phyloP scores from a whole-genome alignment of 257 asterid species.

The Paraleonurus japonicus region DNA sequence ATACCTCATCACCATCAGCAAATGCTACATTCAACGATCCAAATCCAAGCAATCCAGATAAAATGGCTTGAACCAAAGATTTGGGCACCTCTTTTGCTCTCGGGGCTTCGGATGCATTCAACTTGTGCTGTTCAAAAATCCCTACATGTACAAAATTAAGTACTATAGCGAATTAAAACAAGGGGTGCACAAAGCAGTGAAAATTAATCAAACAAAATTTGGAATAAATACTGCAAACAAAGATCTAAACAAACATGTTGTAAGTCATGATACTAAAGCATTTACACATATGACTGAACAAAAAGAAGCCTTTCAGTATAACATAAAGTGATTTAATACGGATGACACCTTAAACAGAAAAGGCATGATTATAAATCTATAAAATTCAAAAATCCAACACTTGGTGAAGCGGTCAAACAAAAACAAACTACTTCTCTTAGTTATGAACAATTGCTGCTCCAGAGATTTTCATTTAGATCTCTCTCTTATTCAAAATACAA shows the following conservation, averaged over 20 bases:
- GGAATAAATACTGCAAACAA: neutral
- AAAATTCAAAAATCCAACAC: neutral
- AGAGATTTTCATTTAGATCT: neutral
- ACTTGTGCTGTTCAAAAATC: slow-evolving; percentile 28
- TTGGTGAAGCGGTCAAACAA: slow-evolving; percentile 6
- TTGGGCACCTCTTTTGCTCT: slow-evolving; percentile 15
- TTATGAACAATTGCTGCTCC: neutral
- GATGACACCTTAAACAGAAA: neutral
- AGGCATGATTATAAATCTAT: neutral
- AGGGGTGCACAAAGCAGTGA: slow-evolving; percentile 19
- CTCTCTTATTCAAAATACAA: neutral
- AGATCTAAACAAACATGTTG: slow-evolving; percentile 10
- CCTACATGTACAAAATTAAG: slow-evolving; percentile 38
- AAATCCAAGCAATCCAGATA: slow-evolving; percentile 79
- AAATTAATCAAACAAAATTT: neutral
- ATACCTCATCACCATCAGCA: slow-evolving; percentile 69
- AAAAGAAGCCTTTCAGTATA: neutral
- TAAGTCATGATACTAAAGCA: neutral
- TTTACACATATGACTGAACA: neutral
- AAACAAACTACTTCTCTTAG: neutral
- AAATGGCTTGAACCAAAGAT: slow-evolving; percentile 35
- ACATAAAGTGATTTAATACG: neutral
- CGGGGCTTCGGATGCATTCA: slow-evolving; percentile 21
- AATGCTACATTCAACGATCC: slow-evolving; percentile 54
- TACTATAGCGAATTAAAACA: neutral